Evolutionary conservation across 2,329 filamentous ascomycete species (phyloP).

Genomic region (Pseudogymnoascus sp.): DNA sequence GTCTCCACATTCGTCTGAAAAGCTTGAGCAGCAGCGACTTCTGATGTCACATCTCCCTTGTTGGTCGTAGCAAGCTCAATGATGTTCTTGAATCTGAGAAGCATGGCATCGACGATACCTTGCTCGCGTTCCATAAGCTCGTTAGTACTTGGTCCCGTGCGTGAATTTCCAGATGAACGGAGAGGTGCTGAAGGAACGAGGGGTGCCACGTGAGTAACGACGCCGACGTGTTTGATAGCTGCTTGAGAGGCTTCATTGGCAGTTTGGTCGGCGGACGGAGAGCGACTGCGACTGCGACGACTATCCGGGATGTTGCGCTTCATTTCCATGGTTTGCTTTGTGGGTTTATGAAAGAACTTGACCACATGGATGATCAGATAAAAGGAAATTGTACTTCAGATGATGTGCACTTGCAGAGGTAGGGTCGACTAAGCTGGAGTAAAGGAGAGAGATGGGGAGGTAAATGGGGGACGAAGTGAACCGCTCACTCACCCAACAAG

Average conservation of each 20-base stretch:
- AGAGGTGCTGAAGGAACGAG: background rate
- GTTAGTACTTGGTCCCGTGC: constrained; percentile 14
- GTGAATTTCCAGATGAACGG: background rate
- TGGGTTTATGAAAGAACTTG: background rate
- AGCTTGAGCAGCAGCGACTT: constrained; percentile 25
- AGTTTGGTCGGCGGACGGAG: background rate
- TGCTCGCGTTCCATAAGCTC: constrained; percentile 38
- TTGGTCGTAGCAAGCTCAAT: constrained; percentile 26
- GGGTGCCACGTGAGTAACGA: background rate
- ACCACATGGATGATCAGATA: background rate
- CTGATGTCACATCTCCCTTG: constrained; percentile 24
- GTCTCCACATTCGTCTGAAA: constrained; percentile 29
- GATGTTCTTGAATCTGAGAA: constrained; percentile 39
- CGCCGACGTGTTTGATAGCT: background rate
- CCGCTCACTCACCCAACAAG: constrained; percentile 2
- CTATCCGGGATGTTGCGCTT: background rate
- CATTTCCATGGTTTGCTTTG: background rate
- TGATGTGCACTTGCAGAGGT: background rate
- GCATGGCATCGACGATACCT: constrained; percentile 37
- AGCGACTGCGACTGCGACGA: background rate
- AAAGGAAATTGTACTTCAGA: background rate
- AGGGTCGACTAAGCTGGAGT: background rate
- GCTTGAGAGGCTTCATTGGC: constrained; percentile 1
- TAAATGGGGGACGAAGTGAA: background rate
- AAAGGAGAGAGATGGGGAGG: background rate